Base-by-base conservation (phyloP, 352 stramenopile species). In the Pythium periplocum region DNA sequence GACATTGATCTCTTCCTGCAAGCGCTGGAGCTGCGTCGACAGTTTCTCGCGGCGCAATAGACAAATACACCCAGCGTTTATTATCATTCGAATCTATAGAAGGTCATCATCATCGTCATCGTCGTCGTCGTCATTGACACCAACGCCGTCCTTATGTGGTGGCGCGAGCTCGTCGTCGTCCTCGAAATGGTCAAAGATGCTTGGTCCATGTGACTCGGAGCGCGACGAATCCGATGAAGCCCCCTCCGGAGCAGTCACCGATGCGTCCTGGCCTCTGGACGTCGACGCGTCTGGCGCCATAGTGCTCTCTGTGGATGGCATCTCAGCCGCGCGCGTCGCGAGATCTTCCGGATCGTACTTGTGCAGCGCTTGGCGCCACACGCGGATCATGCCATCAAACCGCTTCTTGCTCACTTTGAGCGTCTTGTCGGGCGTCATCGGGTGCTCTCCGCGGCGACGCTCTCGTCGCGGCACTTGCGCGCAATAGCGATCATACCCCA, bases 401-500 rank as follows among this genome's bases (percentile, higher is more conserved):
- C 66, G 66, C 37, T 90, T 89, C 57, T 93, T 95, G 64, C 83
- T 78, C 11, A 90, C 72, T 4, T 72, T 69, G 38, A 73, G 62
- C 17, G 80, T 82, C 51, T 87, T 92, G 66, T 96, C 83, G 0
- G 86, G 86, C 45, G 83, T 95, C 69, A 78, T 79, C 2, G 84
- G 86, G 49, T 96, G 69, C 48, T 66, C 68, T 9, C 62, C 70
- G 3, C 60, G 64, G 17, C 67, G 64, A 33, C 83, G 77, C 48
- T 78, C 54, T 47, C 78, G 61, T 43, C 76, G 84, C 2, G 84
- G 81, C 36, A 96, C 78, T 35, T 62, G 48, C 6, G 71, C 56
- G 45, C 80, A 87, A 61, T 96, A 96, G 6, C 59, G 76, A 46
- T 96, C 84, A 59, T 97, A 96, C n/a, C 88, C 88, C 46, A 93